Evolutionary conservation across 352 stramenopile genomes (phyloP).

Genomic region (Pythium oligandrum): DNA sequence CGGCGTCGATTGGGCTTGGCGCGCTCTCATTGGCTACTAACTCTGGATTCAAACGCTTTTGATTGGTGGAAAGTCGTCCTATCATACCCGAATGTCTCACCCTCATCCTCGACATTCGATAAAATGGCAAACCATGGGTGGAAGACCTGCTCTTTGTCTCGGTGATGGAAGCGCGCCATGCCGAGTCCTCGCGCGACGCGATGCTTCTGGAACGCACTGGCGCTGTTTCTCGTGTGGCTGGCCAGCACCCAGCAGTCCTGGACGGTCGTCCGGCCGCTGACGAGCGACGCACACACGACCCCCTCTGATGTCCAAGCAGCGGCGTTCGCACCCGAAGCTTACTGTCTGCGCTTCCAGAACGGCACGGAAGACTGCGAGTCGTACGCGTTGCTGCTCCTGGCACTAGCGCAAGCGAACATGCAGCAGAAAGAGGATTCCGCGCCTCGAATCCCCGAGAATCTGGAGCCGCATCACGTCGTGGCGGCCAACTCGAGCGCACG

Average conservation of each 20-base stretch:
- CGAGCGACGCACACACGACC: background rate
- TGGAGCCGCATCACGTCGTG: background rate
- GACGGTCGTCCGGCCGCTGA: constrained; percentile 13
- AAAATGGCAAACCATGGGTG: too few relatives aligned
- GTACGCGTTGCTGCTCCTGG: constrained; percentile 30
- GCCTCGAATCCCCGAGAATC: too few relatives aligned
- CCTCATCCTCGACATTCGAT: too few relatives aligned
- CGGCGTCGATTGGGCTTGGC: too few relatives aligned
- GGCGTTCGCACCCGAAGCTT: constrained; percentile 36
- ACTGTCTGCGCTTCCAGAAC: constrained; percentile 35
- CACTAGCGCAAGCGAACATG: too few relatives aligned
- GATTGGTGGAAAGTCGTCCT: too few relatives aligned
- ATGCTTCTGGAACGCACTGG: constrained; percentile 9
- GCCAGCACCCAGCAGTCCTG: constrained; percentile 9
- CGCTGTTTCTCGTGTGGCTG: constrained; percentile 10
- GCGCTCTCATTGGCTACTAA: too few relatives aligned
- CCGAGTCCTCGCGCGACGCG: constrained; percentile 14
- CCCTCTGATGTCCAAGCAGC: too few relatives aligned
- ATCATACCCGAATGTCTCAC: too few relatives aligned
- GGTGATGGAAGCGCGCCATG: constrained; percentile 2
- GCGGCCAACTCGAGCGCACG: constrained; percentile 9
- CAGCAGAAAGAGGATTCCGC: too few relatives aligned
- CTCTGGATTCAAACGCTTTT: too few relatives aligned
- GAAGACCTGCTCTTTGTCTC: too few relatives aligned
- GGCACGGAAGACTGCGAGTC: constrained; percentile 31